A percentile compares a stretch with the other conserved stretches of the same genome.
Evolutionary conservation across 2,329 filamentous ascomycete species (phyloP).

Genomic region (Botrytis porri): DNA sequence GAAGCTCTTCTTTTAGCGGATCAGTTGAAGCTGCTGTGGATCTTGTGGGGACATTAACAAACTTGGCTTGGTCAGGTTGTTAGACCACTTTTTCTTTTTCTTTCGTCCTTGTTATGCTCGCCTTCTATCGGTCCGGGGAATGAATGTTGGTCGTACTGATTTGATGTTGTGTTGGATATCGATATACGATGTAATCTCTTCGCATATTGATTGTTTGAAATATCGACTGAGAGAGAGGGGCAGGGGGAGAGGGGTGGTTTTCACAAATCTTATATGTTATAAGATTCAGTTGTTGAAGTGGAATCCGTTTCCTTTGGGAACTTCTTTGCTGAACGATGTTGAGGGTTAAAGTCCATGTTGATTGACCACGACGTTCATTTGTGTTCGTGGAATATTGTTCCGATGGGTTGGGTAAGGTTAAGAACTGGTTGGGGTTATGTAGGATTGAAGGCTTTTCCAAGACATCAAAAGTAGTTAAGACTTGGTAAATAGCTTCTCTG

Average conservation of each 20-base stretch:
- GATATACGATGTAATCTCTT: neutral
- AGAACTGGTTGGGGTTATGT: neutral
- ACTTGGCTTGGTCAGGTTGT: neutral
- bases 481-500: neutral
- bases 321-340: neutral
- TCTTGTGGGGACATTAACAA: neutral
- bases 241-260: no score
- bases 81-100: neutral
- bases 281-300: neutral
- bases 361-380: neutral
- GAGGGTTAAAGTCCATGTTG: neutral
- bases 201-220: neutral
- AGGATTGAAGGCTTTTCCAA: neutral
- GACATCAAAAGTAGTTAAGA: neutral
- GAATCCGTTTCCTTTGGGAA: neutral
- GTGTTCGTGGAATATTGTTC: neutral
- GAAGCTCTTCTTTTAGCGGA: slow-evolving; percentile 16
- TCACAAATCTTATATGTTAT: neutral
- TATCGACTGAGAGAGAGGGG: neutral
- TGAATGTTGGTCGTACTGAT: no score
- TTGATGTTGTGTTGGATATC: neutral
- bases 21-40: slow-evolving; percentile 2
- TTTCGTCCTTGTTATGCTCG: neutral
- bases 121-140: neutral
- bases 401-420: slow-evolving; percentile 8